Conservation (phyloP, 257 asterid species). For the Ilex asprella region DNA sequence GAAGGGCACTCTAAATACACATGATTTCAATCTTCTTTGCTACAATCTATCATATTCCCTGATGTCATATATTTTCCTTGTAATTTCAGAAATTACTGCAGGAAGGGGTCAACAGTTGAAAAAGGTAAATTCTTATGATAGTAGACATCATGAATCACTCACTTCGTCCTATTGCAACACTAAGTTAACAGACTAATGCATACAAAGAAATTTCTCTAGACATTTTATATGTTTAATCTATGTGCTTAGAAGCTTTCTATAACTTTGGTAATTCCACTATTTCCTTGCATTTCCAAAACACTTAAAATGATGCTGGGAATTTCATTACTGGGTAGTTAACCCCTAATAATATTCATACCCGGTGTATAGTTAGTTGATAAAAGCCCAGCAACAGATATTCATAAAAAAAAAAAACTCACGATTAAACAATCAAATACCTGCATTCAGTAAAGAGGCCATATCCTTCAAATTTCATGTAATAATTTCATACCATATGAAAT, state of each 20-base stretch:
- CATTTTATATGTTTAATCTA: no score
- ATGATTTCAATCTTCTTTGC: not conserved
- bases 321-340: no score
- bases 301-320: no score
- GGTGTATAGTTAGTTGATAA: no score
- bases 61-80: conserved; percentile 16
- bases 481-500: no score
- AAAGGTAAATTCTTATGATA: conserved; percentile 35
- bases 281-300: no score
- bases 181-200: not conserved
- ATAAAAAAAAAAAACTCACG: no score
- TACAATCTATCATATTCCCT: conserved; percentile 12
- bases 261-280: not conserved
- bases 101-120: conserved; percentile 72
- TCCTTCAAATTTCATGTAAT: no score
- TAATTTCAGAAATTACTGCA: conserved; percentile 82
- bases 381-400: no score
- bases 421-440: no score
- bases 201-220: not conserved
- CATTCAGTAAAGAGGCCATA: no score
- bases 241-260: not conserved
- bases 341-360: no score
- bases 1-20: conserved; percentile 2
- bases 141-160: not conserved
- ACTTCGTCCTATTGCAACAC: not conserved